These are phyloP conservation scores for Cryptococcus depauperatus DNA, from an alignment of 1,284 basidiomycete species.

Conservation along the genomic window DNA sequence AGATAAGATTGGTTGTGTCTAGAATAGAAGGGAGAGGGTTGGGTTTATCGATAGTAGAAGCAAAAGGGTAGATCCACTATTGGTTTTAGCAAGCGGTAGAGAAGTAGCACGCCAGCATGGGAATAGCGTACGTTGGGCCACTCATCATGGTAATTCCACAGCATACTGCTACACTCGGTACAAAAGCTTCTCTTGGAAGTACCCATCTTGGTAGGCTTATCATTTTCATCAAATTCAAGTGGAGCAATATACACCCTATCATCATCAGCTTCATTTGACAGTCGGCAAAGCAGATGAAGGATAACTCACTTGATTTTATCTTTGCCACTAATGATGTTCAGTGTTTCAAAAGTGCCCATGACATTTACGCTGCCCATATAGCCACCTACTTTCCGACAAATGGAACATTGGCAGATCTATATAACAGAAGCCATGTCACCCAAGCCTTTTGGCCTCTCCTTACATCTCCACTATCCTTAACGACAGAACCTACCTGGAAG, in stretches of 20 bases:
- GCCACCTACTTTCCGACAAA: conserved; percentile 44
- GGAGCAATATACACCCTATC: conserved; percentile 35
- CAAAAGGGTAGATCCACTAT: conserved; percentile 46
- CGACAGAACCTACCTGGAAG: conserved; percentile 31
- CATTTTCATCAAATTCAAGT: conserved; percentile 32
- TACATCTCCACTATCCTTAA: too few relatives aligned
- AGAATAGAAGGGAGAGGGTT: conserved; percentile 36
- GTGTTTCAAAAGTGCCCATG: conserved; percentile 42
- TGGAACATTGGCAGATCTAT: conserved; percentile 42
- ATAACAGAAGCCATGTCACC: too few relatives aligned
- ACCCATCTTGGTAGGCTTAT: conserved; percentile 25
- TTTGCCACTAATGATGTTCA: conserved; percentile 38
- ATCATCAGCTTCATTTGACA: neutral
- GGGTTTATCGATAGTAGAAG: conserved; percentile 38
- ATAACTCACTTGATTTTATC: conserved; percentile 40
- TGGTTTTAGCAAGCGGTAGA: neutral
- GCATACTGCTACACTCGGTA: conserved; percentile 37
- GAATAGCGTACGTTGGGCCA: conserved; percentile 32
- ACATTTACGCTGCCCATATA: conserved; percentile 44
- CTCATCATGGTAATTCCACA: conserved; percentile 43
- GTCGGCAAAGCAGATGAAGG: neutral
- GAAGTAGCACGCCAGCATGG: neutral
- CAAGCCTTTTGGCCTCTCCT: too few relatives aligned
- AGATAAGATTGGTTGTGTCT: conserved; percentile 17
- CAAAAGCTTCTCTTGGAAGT: conserved; percentile 40